Evolutionary conservation across 2,329 filamentous ascomycete genomes (phyloP).

Genomic region (Neofusicoccum sp.): DNA sequence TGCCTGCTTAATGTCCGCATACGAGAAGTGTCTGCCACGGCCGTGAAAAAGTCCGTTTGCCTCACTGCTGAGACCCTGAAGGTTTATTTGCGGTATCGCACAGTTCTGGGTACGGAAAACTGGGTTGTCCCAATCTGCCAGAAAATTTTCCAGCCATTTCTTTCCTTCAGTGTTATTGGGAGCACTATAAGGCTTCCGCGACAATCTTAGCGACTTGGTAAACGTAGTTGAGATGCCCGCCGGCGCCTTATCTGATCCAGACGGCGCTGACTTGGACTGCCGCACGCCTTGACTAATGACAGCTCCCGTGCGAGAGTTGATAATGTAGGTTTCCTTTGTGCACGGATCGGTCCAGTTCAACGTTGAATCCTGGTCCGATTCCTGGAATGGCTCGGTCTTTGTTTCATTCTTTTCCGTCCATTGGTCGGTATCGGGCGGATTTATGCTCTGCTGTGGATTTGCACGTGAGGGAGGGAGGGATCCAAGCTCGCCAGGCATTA

Average conservation of each 20-base stretch:
- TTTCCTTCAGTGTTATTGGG: slow-evolving; percentile 15
- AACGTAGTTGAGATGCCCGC: slow-evolving; percentile 26
- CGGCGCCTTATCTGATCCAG: neutral
- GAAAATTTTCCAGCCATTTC: slow-evolving; percentile 62
- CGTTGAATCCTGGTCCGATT: slow-evolving; percentile 33
- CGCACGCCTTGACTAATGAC: slow-evolving; percentile 27
- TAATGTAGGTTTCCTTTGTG: slow-evolving; percentile 53
- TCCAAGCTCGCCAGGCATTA: slow-evolving; percentile 10
- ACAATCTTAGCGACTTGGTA: slow-evolving; percentile 37
- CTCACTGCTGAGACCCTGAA: slow-evolving; percentile 27
- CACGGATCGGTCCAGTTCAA: slow-evolving; percentile 64
- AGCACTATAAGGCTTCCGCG: slow-evolving; percentile 21
- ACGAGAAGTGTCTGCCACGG: slow-evolving; percentile 9
- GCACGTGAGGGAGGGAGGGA: neutral
- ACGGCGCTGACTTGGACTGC: slow-evolving; percentile 8
- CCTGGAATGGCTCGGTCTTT: neutral
- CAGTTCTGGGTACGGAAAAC: slow-evolving; percentile 62
- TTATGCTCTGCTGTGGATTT: neutral
- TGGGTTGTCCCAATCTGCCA: slow-evolving; percentile 74
- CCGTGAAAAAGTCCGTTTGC: slow-evolving; percentile 2
- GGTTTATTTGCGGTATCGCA: slow-evolving; percentile 42
- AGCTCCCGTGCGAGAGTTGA: slow-evolving; percentile 62
- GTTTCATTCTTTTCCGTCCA: neutral
- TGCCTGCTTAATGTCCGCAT: slow-evolving; percentile 24
- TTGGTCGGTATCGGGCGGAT: neutral